Evolutionary conservation across 352 stramenopile genomes (phyloP).

Genomic region (Globisporangium iwayamae): DNA sequence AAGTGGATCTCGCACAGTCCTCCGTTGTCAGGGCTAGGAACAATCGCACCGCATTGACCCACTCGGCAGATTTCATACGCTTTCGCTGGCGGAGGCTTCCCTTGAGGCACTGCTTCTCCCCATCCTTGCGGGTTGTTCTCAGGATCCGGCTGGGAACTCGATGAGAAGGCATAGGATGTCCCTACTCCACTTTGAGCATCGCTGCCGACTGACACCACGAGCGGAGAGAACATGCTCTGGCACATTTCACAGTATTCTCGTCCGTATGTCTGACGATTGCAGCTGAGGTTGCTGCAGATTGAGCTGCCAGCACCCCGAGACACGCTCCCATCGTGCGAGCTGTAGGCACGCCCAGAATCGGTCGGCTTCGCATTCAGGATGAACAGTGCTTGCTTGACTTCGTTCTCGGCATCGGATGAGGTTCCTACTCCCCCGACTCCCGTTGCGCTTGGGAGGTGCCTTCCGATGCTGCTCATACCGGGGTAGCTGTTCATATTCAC

Average conservation of each 20-base stretch:
- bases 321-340: slow-evolving; percentile 18
- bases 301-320: neutral
- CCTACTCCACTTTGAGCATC: slow-evolving; percentile 15
- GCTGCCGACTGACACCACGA: slow-evolving; percentile 37
- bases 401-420: slow-evolving; percentile 20
- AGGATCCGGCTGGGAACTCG: slow-evolving; percentile 18
- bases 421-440: neutral
- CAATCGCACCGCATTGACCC: slow-evolving; percentile 27
- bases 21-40: slow-evolving; percentile 15
- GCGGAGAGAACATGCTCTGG: slow-evolving; percentile 52
- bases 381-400: slow-evolving; percentile 27
- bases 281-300: slow-evolving; percentile 57
- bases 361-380: slow-evolving; percentile 20
- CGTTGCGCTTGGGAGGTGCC: neutral
- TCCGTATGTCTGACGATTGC: slow-evolving; percentile 45
- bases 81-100: slow-evolving; percentile 13
- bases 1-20: slow-evolving; percentile 51
- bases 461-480: neutral
- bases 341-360: slow-evolving; percentile 9
- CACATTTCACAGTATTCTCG: slow-evolving; percentile 60
- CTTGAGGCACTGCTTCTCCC: slow-evolving; percentile 12
- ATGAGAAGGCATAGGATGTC: slow-evolving; percentile 23
- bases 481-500: slow-evolving; percentile 2
- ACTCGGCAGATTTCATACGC: slow-evolving; percentile 34
- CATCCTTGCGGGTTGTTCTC: slow-evolving; percentile 20